These are phyloP conservation scores for Arthrinium puccinioides DNA, from an alignment of 2,329 filamentous ascomycete genomes.

Conservation along the genomic window DNA sequence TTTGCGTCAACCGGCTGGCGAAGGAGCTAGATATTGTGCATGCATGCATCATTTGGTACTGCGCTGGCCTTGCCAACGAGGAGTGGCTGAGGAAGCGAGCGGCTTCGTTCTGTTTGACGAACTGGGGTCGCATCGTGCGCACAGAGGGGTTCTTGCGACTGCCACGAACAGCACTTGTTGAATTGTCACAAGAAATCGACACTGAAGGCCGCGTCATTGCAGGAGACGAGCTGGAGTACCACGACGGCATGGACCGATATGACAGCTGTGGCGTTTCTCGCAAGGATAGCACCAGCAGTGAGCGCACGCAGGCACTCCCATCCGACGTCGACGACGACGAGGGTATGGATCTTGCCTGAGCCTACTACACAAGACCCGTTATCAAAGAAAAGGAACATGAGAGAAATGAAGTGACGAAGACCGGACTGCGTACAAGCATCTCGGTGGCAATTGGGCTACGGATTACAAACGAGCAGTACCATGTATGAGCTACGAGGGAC, in stretches of 20 bases:
- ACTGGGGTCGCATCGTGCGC: conserved; percentile 91
- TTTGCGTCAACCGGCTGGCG: conserved; percentile 84
- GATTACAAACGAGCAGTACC: too few relatives aligned
- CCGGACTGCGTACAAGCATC: too few relatives aligned
- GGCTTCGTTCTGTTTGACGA: conserved; percentile 79
- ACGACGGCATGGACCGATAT: conserved; percentile 40
- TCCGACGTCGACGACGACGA: conserved; percentile 55
- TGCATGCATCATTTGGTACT: conserved; percentile 94
- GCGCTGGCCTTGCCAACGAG: conserved; percentile 81
- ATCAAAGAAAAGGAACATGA: too few relatives aligned
- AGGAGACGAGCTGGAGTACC: conserved; percentile 70
- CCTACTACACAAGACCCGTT: too few relatives aligned
- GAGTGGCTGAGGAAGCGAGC: conserved; percentile 89
- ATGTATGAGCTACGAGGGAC: too few relatives aligned
- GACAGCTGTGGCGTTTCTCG: conserved; percentile 31
- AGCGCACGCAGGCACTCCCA: conserved; percentile 48
- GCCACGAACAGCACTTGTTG: conserved; percentile 72
- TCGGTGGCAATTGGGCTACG: too few relatives aligned
- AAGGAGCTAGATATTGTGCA: conserved; percentile 92
- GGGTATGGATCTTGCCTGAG: conserved; percentile 48
- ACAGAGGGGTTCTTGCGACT: conserved; percentile 80
- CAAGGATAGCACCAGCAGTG: conserved; percentile 55
- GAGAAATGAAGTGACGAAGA: too few relatives aligned
- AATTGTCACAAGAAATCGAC: conserved; percentile 89
- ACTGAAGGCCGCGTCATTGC: conserved; percentile 85